A percentile compares a stretch with the other conserved stretches of the same genome.
These are phyloP conservation scores for Amanita fuliginea DNA, from an alignment of 768 basidiomycete species.

Conservation along the genomic window DNA sequence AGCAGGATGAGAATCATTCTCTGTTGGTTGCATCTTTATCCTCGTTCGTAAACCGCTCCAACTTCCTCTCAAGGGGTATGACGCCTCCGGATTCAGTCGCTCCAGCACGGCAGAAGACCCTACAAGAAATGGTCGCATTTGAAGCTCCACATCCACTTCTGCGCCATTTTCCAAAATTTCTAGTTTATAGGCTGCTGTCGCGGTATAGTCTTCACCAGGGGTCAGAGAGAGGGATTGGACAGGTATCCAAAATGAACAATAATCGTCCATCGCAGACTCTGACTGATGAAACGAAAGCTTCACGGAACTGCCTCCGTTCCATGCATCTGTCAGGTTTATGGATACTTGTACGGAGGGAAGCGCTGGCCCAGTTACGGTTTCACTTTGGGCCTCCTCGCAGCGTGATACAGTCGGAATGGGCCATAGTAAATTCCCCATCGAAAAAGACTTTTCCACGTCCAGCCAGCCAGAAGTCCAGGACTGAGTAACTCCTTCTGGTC, in stretches of 20 bases:
- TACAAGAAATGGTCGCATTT: not conserved
- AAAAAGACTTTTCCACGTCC: not conserved
- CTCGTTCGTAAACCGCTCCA: not conserved
- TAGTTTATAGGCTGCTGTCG: not conserved
- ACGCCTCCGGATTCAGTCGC: not conserved
- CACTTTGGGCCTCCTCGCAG: not conserved
- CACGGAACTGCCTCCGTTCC: constrained; percentile 3
- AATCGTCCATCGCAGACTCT: not conserved
- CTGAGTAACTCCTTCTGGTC: not conserved
- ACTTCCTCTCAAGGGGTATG: not conserved
- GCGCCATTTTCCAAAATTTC: not conserved
- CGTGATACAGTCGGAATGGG: not conserved
- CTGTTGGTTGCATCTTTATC: not conserved
- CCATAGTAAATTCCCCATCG: constrained; percentile 5
- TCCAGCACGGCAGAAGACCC: not conserved
- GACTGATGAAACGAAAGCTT: not conserved
- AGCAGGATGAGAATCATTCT: not conserved
- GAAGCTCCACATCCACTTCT: not conserved
- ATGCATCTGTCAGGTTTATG: not conserved
- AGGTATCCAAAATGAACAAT: constrained; percentile 3
- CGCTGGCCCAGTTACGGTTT: not conserved
- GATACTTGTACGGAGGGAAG: not conserved
- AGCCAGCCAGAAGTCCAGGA: constrained; percentile 3
- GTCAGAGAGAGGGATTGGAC: constrained; percentile 2
- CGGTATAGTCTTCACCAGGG: not conserved